Evolutionary conservation across 164 flowering plant species (phyloP), one percentile per base, ranked within the genome.

Genomic region (Malania oleifera): DNA sequence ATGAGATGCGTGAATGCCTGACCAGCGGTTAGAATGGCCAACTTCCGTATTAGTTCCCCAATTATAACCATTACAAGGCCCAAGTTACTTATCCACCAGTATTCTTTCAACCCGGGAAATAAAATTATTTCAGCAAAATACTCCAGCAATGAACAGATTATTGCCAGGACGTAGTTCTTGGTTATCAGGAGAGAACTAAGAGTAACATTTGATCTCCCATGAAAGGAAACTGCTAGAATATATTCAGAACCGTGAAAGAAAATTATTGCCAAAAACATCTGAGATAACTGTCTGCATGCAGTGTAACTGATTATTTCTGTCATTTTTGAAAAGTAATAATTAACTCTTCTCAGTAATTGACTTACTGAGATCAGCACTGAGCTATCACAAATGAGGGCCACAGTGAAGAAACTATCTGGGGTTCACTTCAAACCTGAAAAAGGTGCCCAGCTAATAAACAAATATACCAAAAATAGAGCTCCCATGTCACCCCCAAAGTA

Each of bases 1-100:
- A 95, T 95, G 1, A 81, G 69, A 64, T 95, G 97, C 13, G 99
- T 95, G 72, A 95, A 95, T 27, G 95, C 73, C 24, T 64, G 74
- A 0, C 96, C 87, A 25, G 99, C 97, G 9, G 99, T 95, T 61
- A 91, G 53, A 53, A 95, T 72, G 6, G 93, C 95, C 56, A 66
- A n/a, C 67, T 95, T 95, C 13, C 96, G 73, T 23, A 85, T 74
- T 12, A 89, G 44, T 78, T 95, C 99, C 18, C 97, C 97, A 20
- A 84, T 46, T 10, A 91, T 61, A 64, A 91, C 85, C 83, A 89
- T 54, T n/a, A 58, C 69, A 63, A 95, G 84, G 5, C 97, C 99
- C 23, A 61, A 38, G 66, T 84, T 77, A 72, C 90, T 87, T 22
- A 89, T 55, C 86, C 86, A 81, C 95, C 93, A 82, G 53, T 58